Base-by-base conservation (phyloP, 371 early-diverging fungal genomes). In the Nematocida sp. region DNA sequence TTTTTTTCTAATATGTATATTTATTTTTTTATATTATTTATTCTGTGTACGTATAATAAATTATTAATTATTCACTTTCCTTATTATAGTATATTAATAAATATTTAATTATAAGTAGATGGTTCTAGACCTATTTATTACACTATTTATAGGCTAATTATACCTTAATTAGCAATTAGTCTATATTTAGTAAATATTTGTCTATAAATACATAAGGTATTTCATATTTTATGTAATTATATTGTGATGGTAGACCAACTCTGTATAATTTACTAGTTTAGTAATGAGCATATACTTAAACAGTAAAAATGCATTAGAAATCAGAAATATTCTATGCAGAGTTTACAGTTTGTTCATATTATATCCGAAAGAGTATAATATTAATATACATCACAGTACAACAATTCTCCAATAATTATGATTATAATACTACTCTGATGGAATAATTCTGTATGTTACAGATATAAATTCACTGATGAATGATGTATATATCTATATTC, bases 301-400 rank as follows among this genome's bases (percentile, higher is more conserved):
- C n/a, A 27, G 27, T 58, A 27, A 58, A 58, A 58, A 58, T 58
- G 58, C 58, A 58, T 27, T 27, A 58, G 33, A 33, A 33, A 33
- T 33, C 2, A 33, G 33, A 27, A 23, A 9, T 23, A 27, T 27
- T 9, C 23, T 58, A 4, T 58, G 58, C 58, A 58, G 58, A 58
- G 27, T 11, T 58, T 58, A 9, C 33, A 33, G 33, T 33, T 33
- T 33, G 33, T 33, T 33, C 33, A 33, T 33, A 33, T 33, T 33
- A 33, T 33, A 33, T 33, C 33, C 33, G 33, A 33, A 33, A 2
- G 33, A 33, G 33, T 33, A 33, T 33, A 33, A 33, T 33, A 33
- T 33, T 33, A 33, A 33, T 33, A 33, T 33, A 33, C 33, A 33
- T 33, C 33, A 33, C 33, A 33, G 33, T 33, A 33, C 33, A 50